Evolutionary conservation across 164 flowering plant species (phyloP), one percentile per base, ranked within the genome.

Genomic region (Liquidambar formosana): DNA sequence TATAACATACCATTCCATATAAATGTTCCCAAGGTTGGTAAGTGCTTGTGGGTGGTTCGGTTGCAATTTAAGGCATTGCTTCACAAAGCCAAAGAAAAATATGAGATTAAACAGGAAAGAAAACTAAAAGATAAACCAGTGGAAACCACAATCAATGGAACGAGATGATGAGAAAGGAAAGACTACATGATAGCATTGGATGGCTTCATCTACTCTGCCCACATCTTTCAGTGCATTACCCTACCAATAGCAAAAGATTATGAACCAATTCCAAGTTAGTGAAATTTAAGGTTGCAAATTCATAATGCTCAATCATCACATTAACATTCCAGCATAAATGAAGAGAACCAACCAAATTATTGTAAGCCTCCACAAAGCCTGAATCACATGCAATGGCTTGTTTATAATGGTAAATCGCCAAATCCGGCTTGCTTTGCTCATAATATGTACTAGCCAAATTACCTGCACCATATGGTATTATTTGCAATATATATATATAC

Each of bases 31-130:
- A 54, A 96, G 96, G 70, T 91, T 96, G 8, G 99, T 93, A 43
- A 96, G 90, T 66, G 99, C 98, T 74, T 96, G 99, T 3, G 99
- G 99, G 62, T 96, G 99, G 79, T 71, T 89, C 0, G 97, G 93
- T 78, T 93, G 98, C 56, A 93, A 71, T 0, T 88, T 19, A 59
- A 96, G 93, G 79, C 98, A 96, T 81, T 92, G 89, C 99, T 96
- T 45, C 78, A 82, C 6, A 14, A 57, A 75, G 49, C 5, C 61
- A 78, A 8, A n/a, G 59, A 33, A 33, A 23, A 19, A 51, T 43
- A 57, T 15, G 19, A 16, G 23, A 33, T 33, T 15, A 12, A 21
- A 28, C 22, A 28, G 63, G 23, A 28, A 28, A 60, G 22, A 19
- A 46, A 60, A 27, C 28, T 5, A 4, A 23, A 5, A 25, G 16